These are phyloP conservation scores for Rhodosporidiobolus odoratus DNA, from an alignment of 768 basidiomycete genomes.

Conservation along the genomic window DNA sequence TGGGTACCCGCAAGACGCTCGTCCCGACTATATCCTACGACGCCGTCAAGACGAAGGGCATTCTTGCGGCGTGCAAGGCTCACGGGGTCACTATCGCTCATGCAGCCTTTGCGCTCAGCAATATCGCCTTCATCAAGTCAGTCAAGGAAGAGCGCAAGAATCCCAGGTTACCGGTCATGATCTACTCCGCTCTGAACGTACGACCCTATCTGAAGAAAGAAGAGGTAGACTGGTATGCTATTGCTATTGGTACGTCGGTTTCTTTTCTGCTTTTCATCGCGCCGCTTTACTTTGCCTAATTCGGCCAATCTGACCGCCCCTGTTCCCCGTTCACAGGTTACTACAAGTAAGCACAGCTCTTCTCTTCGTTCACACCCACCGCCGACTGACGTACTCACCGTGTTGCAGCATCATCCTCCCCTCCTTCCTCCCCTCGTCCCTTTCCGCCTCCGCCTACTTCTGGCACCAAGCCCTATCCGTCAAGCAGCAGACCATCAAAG, in stretches of 20 bases:
- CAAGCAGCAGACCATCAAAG: slow-evolving; percentile 62
- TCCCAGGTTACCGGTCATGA: slow-evolving; percentile 54
- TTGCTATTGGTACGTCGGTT: slow-evolving; percentile 28
- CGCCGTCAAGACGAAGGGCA: slow-evolving; percentile 56
- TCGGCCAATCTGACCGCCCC: background rate
- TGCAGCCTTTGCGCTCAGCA: slow-evolving; percentile 68
- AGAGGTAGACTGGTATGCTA: slow-evolving; percentile 26
- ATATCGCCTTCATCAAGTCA: slow-evolving; percentile 65
- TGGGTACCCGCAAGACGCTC: slow-evolving; percentile 53
- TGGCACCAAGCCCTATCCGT: slow-evolving; percentile 70
- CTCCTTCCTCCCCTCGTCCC: slow-evolving; percentile 50
- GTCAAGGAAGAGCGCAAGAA: slow-evolving; percentile 30
- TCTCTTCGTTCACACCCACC: too few relatives aligned
- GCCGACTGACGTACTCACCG: slow-evolving; percentile 64
- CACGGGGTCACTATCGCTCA: slow-evolving; percentile 69
- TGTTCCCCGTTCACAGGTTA: slow-evolving; percentile 1
- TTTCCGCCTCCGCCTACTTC: slow-evolving; percentile 53
- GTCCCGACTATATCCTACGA: slow-evolving; percentile 65
- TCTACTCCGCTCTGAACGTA: slow-evolving; percentile 80
- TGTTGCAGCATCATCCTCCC: slow-evolving; percentile 80
- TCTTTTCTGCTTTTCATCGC: background rate
- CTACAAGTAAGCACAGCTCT: slow-evolving; percentile 2
- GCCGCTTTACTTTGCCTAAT: background rate
- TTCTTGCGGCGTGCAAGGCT: slow-evolving; percentile 65
- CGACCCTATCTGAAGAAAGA: slow-evolving; percentile 54